These are phyloP conservation scores for Colletotrichum incanum DNA, from an alignment of 2,329 filamentous ascomycete species.

Conservation along the genomic window DNA sequence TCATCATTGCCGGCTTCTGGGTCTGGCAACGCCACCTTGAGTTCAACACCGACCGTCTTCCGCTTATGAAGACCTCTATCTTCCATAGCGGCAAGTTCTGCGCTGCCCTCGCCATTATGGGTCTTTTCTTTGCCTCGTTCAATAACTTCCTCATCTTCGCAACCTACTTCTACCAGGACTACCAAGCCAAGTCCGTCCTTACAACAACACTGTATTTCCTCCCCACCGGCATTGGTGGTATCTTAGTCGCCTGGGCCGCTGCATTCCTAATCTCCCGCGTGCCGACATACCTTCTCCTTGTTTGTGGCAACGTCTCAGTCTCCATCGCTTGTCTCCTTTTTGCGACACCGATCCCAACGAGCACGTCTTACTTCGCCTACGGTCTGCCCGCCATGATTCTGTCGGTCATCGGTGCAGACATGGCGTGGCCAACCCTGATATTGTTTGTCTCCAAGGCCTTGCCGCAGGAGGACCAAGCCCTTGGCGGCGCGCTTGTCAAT, in stretches of 20 bases:
- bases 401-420: slow-evolving; percentile 77
- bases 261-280: slow-evolving; percentile 71
- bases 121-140: slow-evolving; percentile 77
- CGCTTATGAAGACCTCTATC: slow-evolving; percentile 77
- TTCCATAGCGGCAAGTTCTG: slow-evolving; percentile 74
- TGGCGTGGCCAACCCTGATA: slow-evolving; percentile 75
- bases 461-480: slow-evolving; percentile 74
- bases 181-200: slow-evolving; percentile 72
- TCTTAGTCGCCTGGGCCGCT: slow-evolving; percentile 70
- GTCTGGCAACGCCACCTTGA: slow-evolving; percentile 75
- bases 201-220: slow-evolving; percentile 80
- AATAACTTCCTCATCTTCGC: slow-evolving; percentile 78
- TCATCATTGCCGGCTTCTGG: slow-evolving; percentile 71
- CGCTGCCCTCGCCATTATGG: slow-evolving; percentile 76
- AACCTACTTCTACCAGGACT: slow-evolving; percentile 81
- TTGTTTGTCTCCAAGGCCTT: slow-evolving; percentile 77
- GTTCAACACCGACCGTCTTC: slow-evolving; percentile 62
- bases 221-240: slow-evolving; percentile 74
- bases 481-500: slow-evolving; percentile 79
- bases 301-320: slow-evolving; percentile 71
- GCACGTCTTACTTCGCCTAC: slow-evolving; percentile 77
- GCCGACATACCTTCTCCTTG: slow-evolving; percentile 71
- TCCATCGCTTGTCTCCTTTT: slow-evolving; percentile 73
- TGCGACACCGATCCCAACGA: slow-evolving; percentile 72
- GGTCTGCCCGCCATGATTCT: slow-evolving; percentile 78